A percentile compares a stretch with the other conserved stretches of the same genome.
Evolutionary conservation across 2,329 filamentous ascomycete genomes (phyloP).

Genomic region (Nothophaeocryptopus gaeumannii): DNA sequence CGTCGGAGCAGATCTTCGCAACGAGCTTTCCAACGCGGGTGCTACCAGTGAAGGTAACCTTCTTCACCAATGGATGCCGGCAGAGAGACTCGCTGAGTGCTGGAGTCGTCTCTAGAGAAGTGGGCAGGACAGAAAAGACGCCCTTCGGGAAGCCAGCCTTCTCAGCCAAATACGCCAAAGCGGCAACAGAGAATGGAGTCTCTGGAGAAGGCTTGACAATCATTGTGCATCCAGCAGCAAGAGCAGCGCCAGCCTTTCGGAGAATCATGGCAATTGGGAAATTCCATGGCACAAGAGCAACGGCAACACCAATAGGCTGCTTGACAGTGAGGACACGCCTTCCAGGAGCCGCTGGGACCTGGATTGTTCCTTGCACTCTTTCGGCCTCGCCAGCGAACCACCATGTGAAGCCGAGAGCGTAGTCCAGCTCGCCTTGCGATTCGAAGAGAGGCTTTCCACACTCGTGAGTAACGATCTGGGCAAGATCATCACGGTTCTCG

Average conservation of each 20-base stretch:
- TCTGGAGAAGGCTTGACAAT: slow-evolving; percentile 69
- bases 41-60: slow-evolving; percentile 60
- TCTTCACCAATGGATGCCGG: slow-evolving; percentile 59
- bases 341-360: slow-evolving; percentile 58
- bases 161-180: slow-evolving; percentile 54
- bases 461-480: slow-evolving; percentile 61
- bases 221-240: slow-evolving; percentile 73
- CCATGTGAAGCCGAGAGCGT: slow-evolving; percentile 54
- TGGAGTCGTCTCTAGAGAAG: slow-evolving; percentile 55
- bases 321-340: slow-evolving; percentile 70
- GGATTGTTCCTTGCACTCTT: slow-evolving; percentile 61
- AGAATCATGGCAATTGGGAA: slow-evolving; percentile 57
- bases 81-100: slow-evolving; percentile 54
- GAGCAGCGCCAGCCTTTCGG: slow-evolving; percentile 64
- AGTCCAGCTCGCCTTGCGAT: slow-evolving; percentile 53
- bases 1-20: slow-evolving; percentile 57
- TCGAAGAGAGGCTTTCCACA: slow-evolving; percentile 55
- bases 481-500: slow-evolving; percentile 61
- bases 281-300: slow-evolving; percentile 70
- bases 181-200: slow-evolving; percentile 57
- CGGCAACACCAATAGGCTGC: slow-evolving; percentile 68
- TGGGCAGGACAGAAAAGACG: slow-evolving; percentile 61
- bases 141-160: slow-evolving; percentile 59
- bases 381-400: slow-evolving; percentile 61
- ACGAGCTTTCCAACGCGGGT: slow-evolving; percentile 63